phyloP scores from a whole-genome alignment of 441 rosid species.

The Adansonia rubrostipa region DNA sequence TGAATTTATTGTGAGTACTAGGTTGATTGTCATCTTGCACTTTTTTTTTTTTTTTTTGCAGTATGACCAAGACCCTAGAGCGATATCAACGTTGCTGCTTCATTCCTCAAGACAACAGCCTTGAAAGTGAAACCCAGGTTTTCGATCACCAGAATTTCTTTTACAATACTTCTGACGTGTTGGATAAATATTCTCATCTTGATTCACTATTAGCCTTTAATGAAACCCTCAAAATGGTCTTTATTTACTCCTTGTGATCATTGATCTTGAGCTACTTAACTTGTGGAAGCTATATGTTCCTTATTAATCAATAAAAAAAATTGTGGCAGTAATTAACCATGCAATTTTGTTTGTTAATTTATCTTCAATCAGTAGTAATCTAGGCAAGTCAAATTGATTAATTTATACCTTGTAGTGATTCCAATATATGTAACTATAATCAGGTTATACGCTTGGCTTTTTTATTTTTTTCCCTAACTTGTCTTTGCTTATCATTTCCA shows the following conservation, averaged over 20 bases:
- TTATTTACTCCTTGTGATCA: neutral
- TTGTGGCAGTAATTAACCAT: neutral
- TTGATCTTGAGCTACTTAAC: neutral
- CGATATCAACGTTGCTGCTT: neutral
- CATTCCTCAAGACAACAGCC: neutral
- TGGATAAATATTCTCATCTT: neutral
- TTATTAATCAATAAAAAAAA: neutral
- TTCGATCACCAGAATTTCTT: neutral
- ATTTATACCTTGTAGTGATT: neutral
- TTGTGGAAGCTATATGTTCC: neutral
- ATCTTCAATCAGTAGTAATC: neutral
- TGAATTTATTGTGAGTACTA: neutral
- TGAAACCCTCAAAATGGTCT: neutral
- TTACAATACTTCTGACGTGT: neutral
- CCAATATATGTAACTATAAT: neutral
- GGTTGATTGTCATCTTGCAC: neutral
- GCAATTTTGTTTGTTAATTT: neutral
- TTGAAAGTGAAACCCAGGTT: constrained; percentile 51
- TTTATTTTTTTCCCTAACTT: neutral
- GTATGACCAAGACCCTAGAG: neutral
- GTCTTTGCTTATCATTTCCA: constrained; percentile 31
- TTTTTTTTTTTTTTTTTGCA: neutral
- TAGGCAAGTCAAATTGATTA: neutral
- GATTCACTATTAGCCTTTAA: neutral
- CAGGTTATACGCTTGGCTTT: neutral